Conservation (phyloP, 2,329 filamentous ascomycete genomes). For the Curvularia spicifera region DNA sequence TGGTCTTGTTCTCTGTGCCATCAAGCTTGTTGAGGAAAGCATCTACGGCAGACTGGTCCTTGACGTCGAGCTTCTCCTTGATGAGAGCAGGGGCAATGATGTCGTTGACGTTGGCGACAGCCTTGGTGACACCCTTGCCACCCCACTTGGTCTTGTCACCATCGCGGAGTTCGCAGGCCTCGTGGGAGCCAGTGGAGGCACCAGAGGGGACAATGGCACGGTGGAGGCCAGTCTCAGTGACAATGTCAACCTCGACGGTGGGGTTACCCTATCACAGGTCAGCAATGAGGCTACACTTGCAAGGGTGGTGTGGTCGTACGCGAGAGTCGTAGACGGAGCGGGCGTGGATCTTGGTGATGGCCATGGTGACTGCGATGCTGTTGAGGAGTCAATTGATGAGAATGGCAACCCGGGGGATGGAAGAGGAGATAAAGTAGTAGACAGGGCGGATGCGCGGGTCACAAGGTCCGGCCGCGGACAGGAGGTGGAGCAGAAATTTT, state of each 20-base stretch:
- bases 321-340: conserved; percentile 97
- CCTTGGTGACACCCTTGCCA: conserved; percentile 63
- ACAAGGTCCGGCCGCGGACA: conserved; percentile 47
- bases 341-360: conserved; percentile 64
- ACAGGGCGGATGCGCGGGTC: conserved; percentile 33
- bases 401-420: conserved; percentile 15
- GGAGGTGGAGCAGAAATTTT: conserved; percentile 30
- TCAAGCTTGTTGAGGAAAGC: conserved; percentile 61
- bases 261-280: conserved; percentile 70
- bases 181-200: conserved; percentile 75
- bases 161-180: conserved; percentile 62
- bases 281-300: conserved; percentile 9
- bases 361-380: conserved; percentile 66
- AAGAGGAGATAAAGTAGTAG: conserved; percentile 12
- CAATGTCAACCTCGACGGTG: conserved; percentile 96
- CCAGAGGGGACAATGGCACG: conserved; percentile 97
- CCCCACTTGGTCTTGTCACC: conserved; percentile 60
- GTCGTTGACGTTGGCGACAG: conserved; percentile 62
- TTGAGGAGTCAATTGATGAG: conserved; percentile 35
- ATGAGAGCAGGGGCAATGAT: conserved; percentile 62
- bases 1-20: conserved; percentile 65
- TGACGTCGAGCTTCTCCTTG: conserved; percentile 61
- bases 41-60: conserved; percentile 62
- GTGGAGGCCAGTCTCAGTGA: conserved; percentile 95
- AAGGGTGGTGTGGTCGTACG: conserved; percentile 25